Evolutionary conservation across 495 filamentous ascomycete genomes (phyloP), one percentile per base, ranked within the genome.

Genomic region (Aspergillus incahuasiensis): DNA sequence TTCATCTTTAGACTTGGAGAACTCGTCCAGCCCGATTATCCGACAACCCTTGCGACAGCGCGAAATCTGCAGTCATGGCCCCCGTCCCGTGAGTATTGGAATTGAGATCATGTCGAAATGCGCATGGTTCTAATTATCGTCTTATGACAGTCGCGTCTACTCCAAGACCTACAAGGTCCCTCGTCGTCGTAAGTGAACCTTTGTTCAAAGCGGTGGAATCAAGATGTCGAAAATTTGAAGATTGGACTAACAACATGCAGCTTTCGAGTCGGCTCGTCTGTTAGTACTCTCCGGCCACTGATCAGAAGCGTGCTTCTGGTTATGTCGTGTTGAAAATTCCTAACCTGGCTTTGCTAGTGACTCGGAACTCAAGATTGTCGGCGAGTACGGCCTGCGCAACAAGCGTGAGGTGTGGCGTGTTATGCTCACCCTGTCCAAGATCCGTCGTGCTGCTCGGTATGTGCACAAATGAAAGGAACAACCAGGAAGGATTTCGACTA

Each of bases 401-500:
- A 98, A 98, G 91, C 92, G 94, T 79, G 94, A 98, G 83, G 95
- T 98, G 67, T 98, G 94, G 94, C 90, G 94, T 79, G 94, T 98
- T 69, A 86, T 90, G 85, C 89, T 97, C 76, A 96, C 92, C 59
- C 90, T 98, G 63, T 98, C 94, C 79, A 98, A 98, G 86, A 97
- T 98, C 70, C 92, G 94, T 90, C 95, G 94, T 95, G 94, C 94
- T 86, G 94, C 94, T 75, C 94, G 94, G 91, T 96, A 90, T 72
- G 86, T 49, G 11, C 6, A 35, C 39, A 43, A 18, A 6, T 43
- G 28, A 45, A 16, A 25, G 34, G 6, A 9, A 22, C 1, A n/a
- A n/a, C n/a, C n/a, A 8, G 25, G 28, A 20, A 19, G 25, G n/a
- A 34, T 13, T 11, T 19, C 21, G 53, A 49, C 53, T 55, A 24